These are phyloP conservation scores for Apiotrichum veenhuisii DNA, from an alignment of 1,284 basidiomycete species.

Conservation along the genomic window DNA sequence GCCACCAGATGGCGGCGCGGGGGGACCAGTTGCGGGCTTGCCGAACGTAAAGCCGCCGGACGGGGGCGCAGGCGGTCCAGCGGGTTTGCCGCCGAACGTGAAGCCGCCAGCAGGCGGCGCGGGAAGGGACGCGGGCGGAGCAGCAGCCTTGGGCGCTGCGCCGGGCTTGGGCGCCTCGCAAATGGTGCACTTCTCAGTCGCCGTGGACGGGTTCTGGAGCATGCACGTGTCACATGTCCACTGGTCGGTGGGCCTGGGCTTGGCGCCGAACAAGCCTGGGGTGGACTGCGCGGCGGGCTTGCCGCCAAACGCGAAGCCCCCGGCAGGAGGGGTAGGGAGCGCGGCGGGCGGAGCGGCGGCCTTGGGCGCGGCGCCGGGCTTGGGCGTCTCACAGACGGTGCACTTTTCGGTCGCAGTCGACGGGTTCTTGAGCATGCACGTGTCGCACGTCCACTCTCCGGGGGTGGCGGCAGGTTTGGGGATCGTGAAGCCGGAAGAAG, in stretches of 20 bases:
- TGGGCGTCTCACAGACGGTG: constrained; percentile 55
- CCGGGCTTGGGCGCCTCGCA: constrained; percentile 53
- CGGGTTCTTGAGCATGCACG: constrained; percentile 55
- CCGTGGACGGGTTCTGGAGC: constrained; percentile 53
- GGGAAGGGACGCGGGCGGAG: background rate
- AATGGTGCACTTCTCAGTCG: constrained; percentile 54
- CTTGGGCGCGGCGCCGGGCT: constrained; percentile 24
- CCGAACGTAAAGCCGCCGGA: constrained; percentile 14
- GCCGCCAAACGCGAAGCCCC: constrained; percentile 6
- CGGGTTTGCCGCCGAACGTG: constrained; percentile 1
- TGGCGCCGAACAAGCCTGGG: background rate
- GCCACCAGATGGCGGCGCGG: constrained; percentile 7
- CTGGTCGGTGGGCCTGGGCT: constrained; percentile 11
- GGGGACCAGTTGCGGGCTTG: constrained; percentile 3
- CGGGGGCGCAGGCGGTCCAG: background rate
- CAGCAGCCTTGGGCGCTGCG: background rate
- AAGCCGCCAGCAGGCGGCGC: constrained; percentile 9
- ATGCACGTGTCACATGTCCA: constrained; percentile 56
- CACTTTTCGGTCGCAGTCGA: constrained; percentile 54
- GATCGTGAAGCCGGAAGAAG: background rate
- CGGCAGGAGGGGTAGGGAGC: constrained; percentile 1
- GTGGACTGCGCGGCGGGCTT: background rate
- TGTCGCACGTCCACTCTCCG: constrained; percentile 54
- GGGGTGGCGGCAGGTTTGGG: constrained; percentile 12
- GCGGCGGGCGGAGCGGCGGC: background rate